Evolutionary conservation across 495 filamentous ascomycete genomes (phyloP).

Genomic region (Aspergillus egyptiacus): DNA sequence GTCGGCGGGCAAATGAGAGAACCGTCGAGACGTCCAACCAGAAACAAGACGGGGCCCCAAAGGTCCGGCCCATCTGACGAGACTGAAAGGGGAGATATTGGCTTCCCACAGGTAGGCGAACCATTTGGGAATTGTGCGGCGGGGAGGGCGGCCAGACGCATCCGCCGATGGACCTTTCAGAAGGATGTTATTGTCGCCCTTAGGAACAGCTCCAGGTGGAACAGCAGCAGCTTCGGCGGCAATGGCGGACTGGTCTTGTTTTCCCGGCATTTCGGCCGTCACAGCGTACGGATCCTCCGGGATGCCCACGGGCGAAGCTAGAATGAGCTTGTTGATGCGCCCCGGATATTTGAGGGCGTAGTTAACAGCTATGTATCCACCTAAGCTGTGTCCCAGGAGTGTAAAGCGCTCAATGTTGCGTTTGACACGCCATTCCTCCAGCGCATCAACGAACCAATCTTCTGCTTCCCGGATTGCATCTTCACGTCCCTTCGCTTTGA

Average conservation of each 20-base stretch:
- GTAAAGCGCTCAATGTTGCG: conserved; percentile 90
- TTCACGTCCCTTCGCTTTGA: conserved; percentile 73
- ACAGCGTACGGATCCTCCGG: conserved; percentile 93
- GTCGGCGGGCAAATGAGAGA: conserved; percentile 75
- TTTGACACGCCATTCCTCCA: conserved; percentile 91
- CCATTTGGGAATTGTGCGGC: conserved; percentile 72
- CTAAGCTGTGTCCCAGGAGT: conserved; percentile 84
- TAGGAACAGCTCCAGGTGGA: conserved; percentile 27
- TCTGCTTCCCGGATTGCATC: conserved; percentile 87
- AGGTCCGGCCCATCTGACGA: conserved; percentile 87
- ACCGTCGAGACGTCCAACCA: conserved; percentile 89
- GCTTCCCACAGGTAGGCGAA: conserved; percentile 91
- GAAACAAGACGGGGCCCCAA: conserved; percentile 87
- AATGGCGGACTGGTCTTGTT: conserved; percentile 64
- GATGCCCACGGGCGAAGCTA: conserved; percentile 89
- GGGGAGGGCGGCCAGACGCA: conserved; percentile 39
- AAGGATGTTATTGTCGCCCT: conserved; percentile 54
- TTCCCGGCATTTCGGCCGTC: conserved; percentile 71
- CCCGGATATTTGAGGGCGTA: conserved; percentile 96
- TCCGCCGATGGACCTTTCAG: conserved; percentile 45
- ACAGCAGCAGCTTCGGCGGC: conserved; percentile 21
- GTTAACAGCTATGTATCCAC: conserved; percentile 88
- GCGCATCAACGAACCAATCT: conserved; percentile 89
- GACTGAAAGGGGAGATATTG: conserved; percentile 89
- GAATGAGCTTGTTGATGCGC: conserved; percentile 87